These are phyloP conservation scores for Pleurotus tuoliensis DNA, from an alignment of 768 basidiomycete species.

Conservation along the genomic window DNA sequence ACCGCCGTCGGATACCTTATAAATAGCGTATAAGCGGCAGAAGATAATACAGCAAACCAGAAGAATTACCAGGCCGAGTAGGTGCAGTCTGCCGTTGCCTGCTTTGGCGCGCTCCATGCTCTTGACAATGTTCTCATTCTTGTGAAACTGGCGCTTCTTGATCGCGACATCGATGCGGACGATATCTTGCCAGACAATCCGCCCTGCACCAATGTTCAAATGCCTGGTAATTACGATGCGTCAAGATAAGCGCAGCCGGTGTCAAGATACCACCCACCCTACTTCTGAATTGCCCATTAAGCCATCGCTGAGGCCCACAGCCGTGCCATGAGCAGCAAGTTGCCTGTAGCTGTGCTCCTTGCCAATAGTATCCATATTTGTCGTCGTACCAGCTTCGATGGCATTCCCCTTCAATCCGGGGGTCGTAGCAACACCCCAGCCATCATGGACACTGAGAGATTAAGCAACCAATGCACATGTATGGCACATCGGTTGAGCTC, in stretches of 20 bases:
- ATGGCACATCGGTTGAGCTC: slow-evolving; percentile 21
- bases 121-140: slow-evolving; percentile 67
- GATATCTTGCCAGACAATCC: slow-evolving; percentile 97
- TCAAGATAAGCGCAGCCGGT: not conserved
- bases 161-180: slow-evolving; percentile 92
- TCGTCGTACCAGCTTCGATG: slow-evolving; percentile 79
- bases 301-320: slow-evolving; percentile 89
- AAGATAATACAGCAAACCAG: not conserved
- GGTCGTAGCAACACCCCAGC: slow-evolving; percentile 80
- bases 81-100: slow-evolving; percentile 78
- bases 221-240: slow-evolving; percentile 48
- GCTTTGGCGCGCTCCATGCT: slow-evolving; percentile 77
- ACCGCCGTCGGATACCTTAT: slow-evolving; percentile 87
- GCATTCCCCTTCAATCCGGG: slow-evolving; percentile 82
- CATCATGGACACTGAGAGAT: slow-evolving; percentile 79
- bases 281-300: slow-evolving; percentile 99
- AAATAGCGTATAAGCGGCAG: not conserved
- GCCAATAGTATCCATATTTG: slow-evolving; percentile 86
- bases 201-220: slow-evolving; percentile 91
- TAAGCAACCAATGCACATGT: not conserved
- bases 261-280: slow-evolving; percentile 52
- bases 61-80: slow-evolving; percentile 74
- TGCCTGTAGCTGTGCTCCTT: slow-evolving; percentile 69
- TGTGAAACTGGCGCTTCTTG: slow-evolving; percentile 84
- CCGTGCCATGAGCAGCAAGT: slow-evolving; percentile 83